These are phyloP conservation scores for Hapsidospora chrysogenum DNA, from an alignment of 495 filamentous ascomycete genomes.

Conservation along the genomic window DNA sequence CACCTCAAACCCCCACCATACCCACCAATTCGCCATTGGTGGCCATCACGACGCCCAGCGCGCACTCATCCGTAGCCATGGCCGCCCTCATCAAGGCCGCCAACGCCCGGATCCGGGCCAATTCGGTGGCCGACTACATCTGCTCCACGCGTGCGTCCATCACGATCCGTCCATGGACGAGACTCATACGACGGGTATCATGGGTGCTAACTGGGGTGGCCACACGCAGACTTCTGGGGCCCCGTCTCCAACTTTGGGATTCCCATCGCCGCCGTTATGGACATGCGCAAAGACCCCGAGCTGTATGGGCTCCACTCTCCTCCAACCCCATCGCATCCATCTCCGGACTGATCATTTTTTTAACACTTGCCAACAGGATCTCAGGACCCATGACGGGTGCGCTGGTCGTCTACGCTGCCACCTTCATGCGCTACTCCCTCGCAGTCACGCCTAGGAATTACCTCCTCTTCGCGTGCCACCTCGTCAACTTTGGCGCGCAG, in stretches of 20 bases:
- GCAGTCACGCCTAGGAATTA: constrained; percentile 86
- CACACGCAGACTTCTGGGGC: constrained; percentile 85
- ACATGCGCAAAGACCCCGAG: constrained; percentile 82
- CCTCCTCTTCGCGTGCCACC: constrained; percentile 80
- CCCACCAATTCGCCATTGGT: too few species aligned
- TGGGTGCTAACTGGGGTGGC: too few species aligned
- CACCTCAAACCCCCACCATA: too few species aligned
- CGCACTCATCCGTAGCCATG: too few species aligned
- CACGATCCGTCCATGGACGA: too few species aligned
- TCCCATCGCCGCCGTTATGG: constrained; percentile 77
- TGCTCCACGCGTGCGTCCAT: constrained; percentile 92
- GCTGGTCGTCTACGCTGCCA: constrained; percentile 66
- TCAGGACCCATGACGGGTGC: constrained; percentile 82
- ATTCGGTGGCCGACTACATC: constrained; percentile 70
- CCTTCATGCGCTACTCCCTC: constrained; percentile 91
- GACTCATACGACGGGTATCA: too few species aligned
- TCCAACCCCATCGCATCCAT: constrained; percentile 3
- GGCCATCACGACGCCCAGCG: too few species aligned
- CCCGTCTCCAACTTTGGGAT: constrained; percentile 93
- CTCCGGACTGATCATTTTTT: neutral
- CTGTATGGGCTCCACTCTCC: constrained; percentile 46
- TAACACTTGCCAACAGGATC: constrained; percentile 51
- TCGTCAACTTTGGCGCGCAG: constrained; percentile 64
- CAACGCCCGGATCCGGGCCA: constrained; percentile 86
- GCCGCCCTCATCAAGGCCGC: constrained; percentile 72